These are phyloP conservation scores for Hansenula lynferdii DNA, from an alignment of 1,139 yeast species.

Conservation along the genomic window DNA sequence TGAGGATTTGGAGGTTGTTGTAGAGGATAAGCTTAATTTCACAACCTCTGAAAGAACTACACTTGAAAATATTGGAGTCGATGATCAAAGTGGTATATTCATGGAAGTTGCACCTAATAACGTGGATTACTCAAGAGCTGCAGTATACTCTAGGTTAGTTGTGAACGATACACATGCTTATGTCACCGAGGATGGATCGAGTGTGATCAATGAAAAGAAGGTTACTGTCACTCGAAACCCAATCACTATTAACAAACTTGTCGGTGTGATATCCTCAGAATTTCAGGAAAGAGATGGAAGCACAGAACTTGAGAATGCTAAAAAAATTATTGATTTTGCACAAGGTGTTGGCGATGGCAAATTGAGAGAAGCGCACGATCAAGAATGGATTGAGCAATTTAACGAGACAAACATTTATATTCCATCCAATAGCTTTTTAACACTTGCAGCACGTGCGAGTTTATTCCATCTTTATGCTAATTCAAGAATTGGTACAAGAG, in stretches of 20 bases:
- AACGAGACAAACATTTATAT: conserved; percentile 31
- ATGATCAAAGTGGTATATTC: conserved; percentile 45
- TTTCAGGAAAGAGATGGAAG: conserved; percentile 29
- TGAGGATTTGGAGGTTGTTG: conserved; percentile 33
- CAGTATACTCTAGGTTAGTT: conserved; percentile 45
- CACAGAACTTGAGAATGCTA: conserved; percentile 36
- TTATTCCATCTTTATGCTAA: conserved; percentile 67
- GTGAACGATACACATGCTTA: conserved; percentile 9
- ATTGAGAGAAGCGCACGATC: conserved; percentile 36
- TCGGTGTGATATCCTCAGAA: conserved; percentile 65
- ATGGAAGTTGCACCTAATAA: conserved; percentile 59
- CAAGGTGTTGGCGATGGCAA: conserved; percentile 26
- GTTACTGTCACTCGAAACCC: conserved; percentile 14
- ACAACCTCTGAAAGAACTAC: conserved; percentile 53
- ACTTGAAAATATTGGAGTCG: conserved; percentile 36
- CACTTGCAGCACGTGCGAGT: conserved; percentile 63
- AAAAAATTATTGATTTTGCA: conserved; percentile 31
- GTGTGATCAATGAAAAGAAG: conserved; percentile 16
- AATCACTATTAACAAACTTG: conserved; percentile 42
- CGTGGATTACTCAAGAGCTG: conserved; percentile 51
- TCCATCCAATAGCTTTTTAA: conserved; percentile 47
- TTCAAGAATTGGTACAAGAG: conserved; percentile 52
- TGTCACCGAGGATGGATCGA: conserved; percentile 5
- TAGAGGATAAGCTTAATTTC: conserved; percentile 54
- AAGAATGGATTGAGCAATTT: conserved; percentile 47